These are phyloP conservation scores for Fusarium pilosicola DNA, from an alignment of 2,329 filamentous ascomycete genomes.

Conservation along the genomic window DNA sequence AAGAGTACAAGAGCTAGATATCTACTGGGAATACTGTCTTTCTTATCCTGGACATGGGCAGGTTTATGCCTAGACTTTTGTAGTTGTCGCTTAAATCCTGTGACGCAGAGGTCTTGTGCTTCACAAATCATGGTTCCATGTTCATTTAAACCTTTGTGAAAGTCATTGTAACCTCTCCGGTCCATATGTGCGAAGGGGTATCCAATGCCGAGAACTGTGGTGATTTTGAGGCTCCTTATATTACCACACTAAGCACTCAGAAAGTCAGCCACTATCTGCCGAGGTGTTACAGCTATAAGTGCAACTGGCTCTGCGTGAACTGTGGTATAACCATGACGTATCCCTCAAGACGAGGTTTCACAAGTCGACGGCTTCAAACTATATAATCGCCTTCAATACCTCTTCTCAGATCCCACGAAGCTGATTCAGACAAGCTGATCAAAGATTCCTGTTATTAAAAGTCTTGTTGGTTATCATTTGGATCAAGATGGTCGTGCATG, in stretches of 20 bases:
- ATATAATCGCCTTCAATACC: accelerated
- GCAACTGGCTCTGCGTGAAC: no score
- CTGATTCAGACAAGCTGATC: not conserved
- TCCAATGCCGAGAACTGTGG: not conserved
- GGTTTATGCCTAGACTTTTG: not conserved
- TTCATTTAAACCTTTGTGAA: not conserved
- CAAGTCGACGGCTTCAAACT: not conserved
- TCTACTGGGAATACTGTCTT: not conserved
- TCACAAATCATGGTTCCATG: accelerated
- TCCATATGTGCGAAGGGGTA: not conserved
- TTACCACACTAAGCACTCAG: not conserved
- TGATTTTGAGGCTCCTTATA: not conserved
- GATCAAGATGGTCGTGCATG: not conserved
- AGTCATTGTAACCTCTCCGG: not conserved
- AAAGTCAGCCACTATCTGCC: accelerated
- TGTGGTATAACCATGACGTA: not conserved
- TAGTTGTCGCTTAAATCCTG: not conserved
- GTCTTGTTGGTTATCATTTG: not conserved
- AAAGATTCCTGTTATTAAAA: no score
- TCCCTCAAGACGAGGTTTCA: not conserved
- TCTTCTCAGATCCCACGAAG: not conserved
- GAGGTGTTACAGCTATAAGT: not conserved
- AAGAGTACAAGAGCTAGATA: not conserved
- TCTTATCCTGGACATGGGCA: not conserved
- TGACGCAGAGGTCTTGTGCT: not conserved